Evolutionary conservation across 2,329 filamentous ascomycete species (phyloP), one percentile per base, ranked within the genome.

Genomic region (Hypoxylon sp.): DNA sequence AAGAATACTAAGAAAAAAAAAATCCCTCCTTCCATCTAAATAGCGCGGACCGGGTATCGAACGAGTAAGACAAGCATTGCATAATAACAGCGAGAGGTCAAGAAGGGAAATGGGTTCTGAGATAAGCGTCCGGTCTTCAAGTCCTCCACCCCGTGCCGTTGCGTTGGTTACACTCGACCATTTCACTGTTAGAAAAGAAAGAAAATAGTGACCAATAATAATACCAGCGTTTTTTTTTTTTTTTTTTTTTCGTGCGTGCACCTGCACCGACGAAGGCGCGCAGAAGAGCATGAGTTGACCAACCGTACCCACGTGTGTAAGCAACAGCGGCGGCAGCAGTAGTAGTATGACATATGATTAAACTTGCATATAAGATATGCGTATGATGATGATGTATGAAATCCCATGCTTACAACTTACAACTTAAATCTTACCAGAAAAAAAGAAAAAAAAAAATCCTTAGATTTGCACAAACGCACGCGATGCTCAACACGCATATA

Each of bases 41-140:
- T 45, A 36, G 31, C 40, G 34, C n/a, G 38, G 46, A 31, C 37
- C 55, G 44, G 51, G 51, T 37, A 48, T 52, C 48, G 47, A 52
- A 50, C 47, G 55, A 51, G 51, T 58, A 55, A 58, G 55, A 51
- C 50, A 45, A 36, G 50, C 50, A 57, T 57, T 53, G 37, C 38
- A 52, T 52, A 47, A n/a, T n/a, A n/a, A n/a, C 46, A 47, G 46
- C 43, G 34, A 51, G 35, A 47, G 46, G 31, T 49, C 47, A 44
- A 52, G 51, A 55, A 55, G 50, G 51, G 51, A 55, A 55, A 55
- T 51, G 26, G 26, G 51, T 52, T 55, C 43, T 58, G 55, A 55
- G 43, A 55, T 58, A 58, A 58, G 54, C 50, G 31, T 37, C 50
- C 50, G 48, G n/a, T n/a, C n/a, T n/a, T n/a, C n/a, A n/a, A n/a